Evolutionary conservation across 1,139 yeast genomes (phyloP).

Genomic region (Saccharomyces hybrid): DNA sequence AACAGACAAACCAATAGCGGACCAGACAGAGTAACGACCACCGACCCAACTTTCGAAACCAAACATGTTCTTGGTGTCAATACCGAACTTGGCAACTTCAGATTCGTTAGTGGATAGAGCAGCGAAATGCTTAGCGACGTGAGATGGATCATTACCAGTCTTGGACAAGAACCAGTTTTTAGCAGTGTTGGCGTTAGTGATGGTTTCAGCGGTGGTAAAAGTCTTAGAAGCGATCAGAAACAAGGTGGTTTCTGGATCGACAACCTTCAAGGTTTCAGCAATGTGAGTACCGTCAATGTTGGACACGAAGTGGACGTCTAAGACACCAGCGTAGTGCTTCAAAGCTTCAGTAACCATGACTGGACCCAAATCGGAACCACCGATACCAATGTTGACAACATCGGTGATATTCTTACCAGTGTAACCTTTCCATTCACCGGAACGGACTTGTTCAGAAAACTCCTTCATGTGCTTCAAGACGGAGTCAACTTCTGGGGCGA

Average conservation of each 20-base stretch:
- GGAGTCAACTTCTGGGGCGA: conserved; percentile 80
- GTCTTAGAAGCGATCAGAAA: conserved; percentile 96
- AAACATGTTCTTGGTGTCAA: conserved; percentile 96
- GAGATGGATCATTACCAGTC: conserved; percentile 46
- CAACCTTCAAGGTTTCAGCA: conserved; percentile 74
- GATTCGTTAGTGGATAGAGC: conserved; percentile 90
- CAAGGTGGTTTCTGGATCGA: conserved; percentile 85
- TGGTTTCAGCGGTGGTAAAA: conserved; percentile 97
- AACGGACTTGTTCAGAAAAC: conserved; percentile 79
- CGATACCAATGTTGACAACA: conserved; percentile 95
- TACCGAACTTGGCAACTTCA: conserved; percentile 90
- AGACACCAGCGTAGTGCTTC: conserved; percentile 74
- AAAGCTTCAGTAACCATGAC: conserved; percentile 98
- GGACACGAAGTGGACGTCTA: conserved; percentile 86
- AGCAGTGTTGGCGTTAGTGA: conserved; percentile 91
- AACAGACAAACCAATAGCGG: conserved; percentile 93
- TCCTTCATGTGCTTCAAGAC: conserved; percentile 95
- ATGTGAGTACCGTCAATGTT: conserved; percentile 98
- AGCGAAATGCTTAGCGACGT: conserved; percentile 94
- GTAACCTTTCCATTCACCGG: conserved; percentile 95
- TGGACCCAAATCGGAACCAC: conserved; percentile 98
- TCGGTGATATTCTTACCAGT: conserved; percentile 91
- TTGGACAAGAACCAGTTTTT: conserved; percentile 89
- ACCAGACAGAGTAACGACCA: conserved; percentile 99
- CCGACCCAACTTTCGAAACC: conserved; percentile 99